Evolutionary conservation across 495 filamentous ascomycete genomes (phyloP), one percentile per base, ranked within the genome.

Genomic region (Penicillium daleae): DNA sequence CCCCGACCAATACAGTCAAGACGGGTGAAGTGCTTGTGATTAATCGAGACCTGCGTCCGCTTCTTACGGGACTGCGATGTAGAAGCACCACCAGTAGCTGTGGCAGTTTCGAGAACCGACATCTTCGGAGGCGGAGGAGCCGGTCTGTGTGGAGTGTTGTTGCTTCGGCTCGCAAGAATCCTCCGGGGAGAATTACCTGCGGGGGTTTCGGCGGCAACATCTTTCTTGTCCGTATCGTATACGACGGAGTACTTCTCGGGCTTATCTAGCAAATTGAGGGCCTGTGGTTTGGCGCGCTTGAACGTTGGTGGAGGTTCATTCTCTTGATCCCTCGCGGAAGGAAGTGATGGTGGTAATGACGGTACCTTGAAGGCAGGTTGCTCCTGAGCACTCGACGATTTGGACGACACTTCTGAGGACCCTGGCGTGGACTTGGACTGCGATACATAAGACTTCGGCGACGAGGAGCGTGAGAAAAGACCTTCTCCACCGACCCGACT

Each of bases 111-210:
- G 6, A 97, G 79, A 17, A 97, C 89, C 1, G 91, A 94, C 94
- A 98, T 98, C 70, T 96, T 97, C 0, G 95, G 95, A 1, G 92
- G 90, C 21, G 89, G 90, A 10, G 87, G 89, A n/a, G 91, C 89
- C n/a, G 90, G 83, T 60, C 91, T 77, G 62, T 85, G 89, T 15
- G 92, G 92, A 10, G 94, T 95, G 67, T 98, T 99, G 62, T 86
- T 87, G 73, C 85, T 94, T 61, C 90, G 82, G 2, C 79, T 80
- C 2, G 87, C 84, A 6, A 99, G 79, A 27, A 89, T 87, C 66
- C 88, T 89, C 63, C 91, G 83, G 42, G 87, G 85, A 2, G 88
- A 88, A 27, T 82, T 87, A 21, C 70, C 67, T 10, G 78, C 77
- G 7, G 78, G 78, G 0, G 70, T 69, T 56, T 81, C 78, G 7